Evolutionary conservation across 148 eudicot species (phyloP).

Genomic region (Fagopyrum tataricum): DNA sequence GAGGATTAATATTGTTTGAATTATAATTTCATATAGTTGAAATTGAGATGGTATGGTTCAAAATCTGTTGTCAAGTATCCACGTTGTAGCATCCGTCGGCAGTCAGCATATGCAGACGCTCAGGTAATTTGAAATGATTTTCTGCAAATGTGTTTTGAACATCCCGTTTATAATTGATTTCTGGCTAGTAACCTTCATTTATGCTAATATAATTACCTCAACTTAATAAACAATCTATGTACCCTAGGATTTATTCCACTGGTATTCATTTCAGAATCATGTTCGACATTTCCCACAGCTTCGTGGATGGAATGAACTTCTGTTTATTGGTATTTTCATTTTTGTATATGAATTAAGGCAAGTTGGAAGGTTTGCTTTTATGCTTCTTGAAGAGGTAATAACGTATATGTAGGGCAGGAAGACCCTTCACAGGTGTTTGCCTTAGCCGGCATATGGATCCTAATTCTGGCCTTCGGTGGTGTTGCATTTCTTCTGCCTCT

Average conservation of each 20-base stretch:
- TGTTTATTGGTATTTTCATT: neutral
- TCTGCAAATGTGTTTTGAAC: neutral
- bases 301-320: neutral
- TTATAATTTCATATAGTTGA: conserved; percentile 41
- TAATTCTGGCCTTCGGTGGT: conserved; percentile 74
- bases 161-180: neutral
- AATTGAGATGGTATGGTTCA: conserved; percentile 81
- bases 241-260: neutral
- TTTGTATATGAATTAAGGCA: neutral
- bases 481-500: conserved; percentile 65
- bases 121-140: conserved; percentile 43
- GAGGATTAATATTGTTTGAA: neutral
- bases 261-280: neutral
- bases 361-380: neutral
- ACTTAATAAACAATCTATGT: neutral
- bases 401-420: conserved; percentile 99
- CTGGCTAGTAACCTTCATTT: neutral
- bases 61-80: conserved; percentile 88
- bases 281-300: neutral
- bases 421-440: conserved; percentile 92
- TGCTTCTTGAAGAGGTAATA: conserved; percentile 45
- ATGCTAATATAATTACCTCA: neutral
- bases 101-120: conserved; percentile 85
- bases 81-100: conserved; percentile 82
- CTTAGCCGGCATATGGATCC: conserved; percentile 85